A percentile compares a stretch with the other conserved stretches of the same genome.
Evolutionary conservation across 352 stramenopile species (phyloP).

Genomic region (Thraustochytrium sp.): DNA sequence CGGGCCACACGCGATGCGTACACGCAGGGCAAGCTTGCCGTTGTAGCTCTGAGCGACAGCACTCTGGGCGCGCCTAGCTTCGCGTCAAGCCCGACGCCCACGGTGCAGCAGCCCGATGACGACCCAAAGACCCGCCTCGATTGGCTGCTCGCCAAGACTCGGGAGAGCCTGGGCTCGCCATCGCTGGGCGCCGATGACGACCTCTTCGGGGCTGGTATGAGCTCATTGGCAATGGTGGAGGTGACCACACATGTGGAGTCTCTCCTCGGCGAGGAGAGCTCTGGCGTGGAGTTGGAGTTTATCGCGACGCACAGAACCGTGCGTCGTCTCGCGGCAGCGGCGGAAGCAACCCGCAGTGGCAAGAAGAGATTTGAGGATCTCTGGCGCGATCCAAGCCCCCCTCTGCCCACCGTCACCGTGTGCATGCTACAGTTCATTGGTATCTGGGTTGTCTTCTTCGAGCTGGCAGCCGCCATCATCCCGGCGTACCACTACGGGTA

Average conservation of each 20-base stretch:
- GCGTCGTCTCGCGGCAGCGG: not conserved
- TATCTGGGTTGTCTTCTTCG: not conserved
- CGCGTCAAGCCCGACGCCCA: too few species aligned
- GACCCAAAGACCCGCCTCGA: not conserved
- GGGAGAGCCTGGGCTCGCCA: not conserved
- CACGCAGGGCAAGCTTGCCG: not conserved
- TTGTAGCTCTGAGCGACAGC: too few species aligned
- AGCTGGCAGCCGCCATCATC: not conserved
- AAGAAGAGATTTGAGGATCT: not conserved
- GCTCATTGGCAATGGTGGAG: not conserved
- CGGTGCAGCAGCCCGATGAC: too few species aligned
- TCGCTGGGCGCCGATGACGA: not conserved
- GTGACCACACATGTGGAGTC: not conserved
- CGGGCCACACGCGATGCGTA: slow-evolving; percentile 40
- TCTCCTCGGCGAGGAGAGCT: too few species aligned
- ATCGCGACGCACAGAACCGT: not conserved
- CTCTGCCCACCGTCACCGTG: not conserved
- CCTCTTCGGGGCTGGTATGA: not conserved
- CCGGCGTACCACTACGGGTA: not conserved
- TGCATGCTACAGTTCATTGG: not conserved
- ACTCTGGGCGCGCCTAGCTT: too few species aligned
- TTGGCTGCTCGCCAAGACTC: not conserved
- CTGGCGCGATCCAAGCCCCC: too few species aligned
- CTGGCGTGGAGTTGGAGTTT: too few species aligned
- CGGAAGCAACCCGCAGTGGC: not conserved